Evolutionary conservation across 805 yeast genomes (phyloP).

Genomic region (Citeromyces nyonsensis): DNA sequence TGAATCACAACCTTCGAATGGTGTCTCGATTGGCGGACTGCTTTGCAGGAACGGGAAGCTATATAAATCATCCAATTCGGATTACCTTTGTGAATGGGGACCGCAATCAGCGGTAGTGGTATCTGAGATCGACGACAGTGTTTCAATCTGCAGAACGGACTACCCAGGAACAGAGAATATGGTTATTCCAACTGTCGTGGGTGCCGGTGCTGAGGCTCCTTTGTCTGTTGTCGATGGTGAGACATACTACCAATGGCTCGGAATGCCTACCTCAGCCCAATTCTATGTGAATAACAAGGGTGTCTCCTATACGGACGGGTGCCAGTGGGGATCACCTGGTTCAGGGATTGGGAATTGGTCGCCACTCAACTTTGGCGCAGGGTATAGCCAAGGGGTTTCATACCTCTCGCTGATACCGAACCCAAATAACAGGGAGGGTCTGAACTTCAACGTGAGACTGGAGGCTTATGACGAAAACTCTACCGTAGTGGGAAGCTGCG

Average conservation of each 20-base stretch:
- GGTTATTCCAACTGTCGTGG: slow-evolving; percentile 56
- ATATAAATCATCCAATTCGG: slow-evolving; percentile 33
- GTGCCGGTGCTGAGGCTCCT: slow-evolving; percentile 32
- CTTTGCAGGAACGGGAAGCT: slow-evolving; percentile 43
- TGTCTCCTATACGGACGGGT: slow-evolving; percentile 51
- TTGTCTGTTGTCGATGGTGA: slow-evolving; percentile 46
- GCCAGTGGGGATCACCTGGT: slow-evolving; percentile 52
- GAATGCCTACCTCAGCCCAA: slow-evolving; percentile 52
- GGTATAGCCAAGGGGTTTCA: slow-evolving; percentile 41
- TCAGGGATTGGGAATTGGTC: slow-evolving; percentile 68
- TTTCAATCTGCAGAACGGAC: slow-evolving; percentile 65
- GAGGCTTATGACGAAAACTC: slow-evolving; percentile 53
- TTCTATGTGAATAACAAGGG: slow-evolving; percentile 70
- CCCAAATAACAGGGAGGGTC: slow-evolving; percentile 44
- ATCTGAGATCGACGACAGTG: slow-evolving; percentile 30
- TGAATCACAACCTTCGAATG: slow-evolving; percentile 44
- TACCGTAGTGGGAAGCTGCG: slow-evolving; percentile 58
- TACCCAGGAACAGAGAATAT: slow-evolving; percentile 76
- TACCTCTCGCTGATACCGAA: slow-evolving; percentile 66
- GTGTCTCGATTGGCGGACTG: slow-evolving; percentile 63
- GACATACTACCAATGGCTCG: slow-evolving; percentile 46
- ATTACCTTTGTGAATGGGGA: slow-evolving; percentile 56
- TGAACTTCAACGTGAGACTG: slow-evolving; percentile 67
- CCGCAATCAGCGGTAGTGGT: slow-evolving; percentile 34
- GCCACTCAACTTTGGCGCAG: slow-evolving; percentile 67